These are phyloP conservation scores for Fusarium sp. DNA, from an alignment of 2,329 filamentous ascomycete genomes.

Conservation along the genomic window DNA sequence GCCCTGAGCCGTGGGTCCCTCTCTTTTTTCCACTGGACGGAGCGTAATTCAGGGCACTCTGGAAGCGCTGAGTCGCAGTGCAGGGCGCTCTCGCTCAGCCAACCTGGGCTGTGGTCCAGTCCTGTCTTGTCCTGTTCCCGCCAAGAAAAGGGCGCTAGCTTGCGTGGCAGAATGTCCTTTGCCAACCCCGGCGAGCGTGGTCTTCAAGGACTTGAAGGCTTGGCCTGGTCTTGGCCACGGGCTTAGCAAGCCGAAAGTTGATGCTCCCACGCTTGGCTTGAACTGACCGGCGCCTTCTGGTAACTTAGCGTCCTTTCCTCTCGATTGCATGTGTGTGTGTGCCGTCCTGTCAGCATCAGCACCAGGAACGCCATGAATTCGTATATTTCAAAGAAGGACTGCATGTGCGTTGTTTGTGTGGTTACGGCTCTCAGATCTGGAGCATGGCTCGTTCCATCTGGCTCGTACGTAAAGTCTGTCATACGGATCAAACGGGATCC, in stretches of 20 bases:
- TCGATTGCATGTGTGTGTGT: neutral
- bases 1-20: constrained; percentile 12
- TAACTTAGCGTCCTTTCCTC: neutral
- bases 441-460: constrained; percentile 3
- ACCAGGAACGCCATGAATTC: neutral
- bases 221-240: constrained; percentile 32
- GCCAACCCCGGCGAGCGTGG: constrained; percentile 4
- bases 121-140: neutral
- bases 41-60: constrained; percentile 28
- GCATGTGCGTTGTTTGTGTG: neutral
- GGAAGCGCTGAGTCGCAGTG: constrained; percentile 10
- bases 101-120: constrained; percentile 1
- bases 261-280: constrained; percentile 6
- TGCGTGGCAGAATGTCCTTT: constrained; percentile 27
- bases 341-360: constrained; percentile 3
- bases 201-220: constrained; percentile 6
- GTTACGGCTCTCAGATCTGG: neutral
- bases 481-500: constrained; percentile 5
- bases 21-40: constrained; percentile 22
- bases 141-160: constrained; percentile 10
- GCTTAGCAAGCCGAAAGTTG: constrained; percentile 24
- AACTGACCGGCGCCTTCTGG: constrained; percentile 14
- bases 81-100: neutral
- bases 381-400: neutral
- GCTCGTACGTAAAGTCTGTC: neutral